These are phyloP conservation scores for Zygosaccharomyces bisporus DNA, from an alignment of 805 yeast genomes.

Conservation along the genomic window DNA sequence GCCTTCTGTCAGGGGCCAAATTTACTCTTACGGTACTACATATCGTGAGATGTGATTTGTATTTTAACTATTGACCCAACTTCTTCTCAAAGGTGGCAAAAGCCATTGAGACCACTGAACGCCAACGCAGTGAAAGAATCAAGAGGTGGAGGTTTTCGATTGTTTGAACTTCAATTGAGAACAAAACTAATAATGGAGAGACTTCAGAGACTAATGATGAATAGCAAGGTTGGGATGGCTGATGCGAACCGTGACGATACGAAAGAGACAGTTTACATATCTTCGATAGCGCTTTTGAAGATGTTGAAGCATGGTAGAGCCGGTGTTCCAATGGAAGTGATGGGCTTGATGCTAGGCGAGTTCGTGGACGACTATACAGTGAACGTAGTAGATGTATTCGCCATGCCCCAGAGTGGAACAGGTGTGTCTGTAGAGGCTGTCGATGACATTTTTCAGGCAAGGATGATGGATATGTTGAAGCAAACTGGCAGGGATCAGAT, in stretches of 20 bases:
- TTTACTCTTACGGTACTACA: not conserved
- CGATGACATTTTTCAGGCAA: slow-evolving; percentile 97
- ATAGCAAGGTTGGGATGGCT: slow-evolving; percentile 41
- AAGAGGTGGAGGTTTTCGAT: not conserved
- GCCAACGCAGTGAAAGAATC: not conserved
- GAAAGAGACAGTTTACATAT: slow-evolving; percentile 93
- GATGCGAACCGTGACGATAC: slow-evolving; percentile 89
- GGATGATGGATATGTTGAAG: slow-evolving; percentile 98
- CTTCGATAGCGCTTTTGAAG: slow-evolving; percentile 89
- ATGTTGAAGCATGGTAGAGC: slow-evolving; percentile 98
- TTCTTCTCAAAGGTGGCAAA: not conserved
- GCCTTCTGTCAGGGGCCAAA: not conserved
- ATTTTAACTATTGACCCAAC: not conserved
- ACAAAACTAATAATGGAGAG: slow-evolving; percentile 38
- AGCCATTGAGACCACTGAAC: not conserved
- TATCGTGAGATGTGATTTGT: not conserved
- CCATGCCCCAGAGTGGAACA: slow-evolving; percentile 98
- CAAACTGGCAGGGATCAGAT: slow-evolving; percentile 99
- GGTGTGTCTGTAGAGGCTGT: slow-evolving; percentile 99
- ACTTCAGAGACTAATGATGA: slow-evolving; percentile 41
- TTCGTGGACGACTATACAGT: slow-evolving; percentile 96
- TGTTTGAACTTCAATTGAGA: too few relatives aligned
- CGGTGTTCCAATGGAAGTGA: slow-evolving; percentile 81
- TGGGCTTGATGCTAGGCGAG: slow-evolving; percentile 99
- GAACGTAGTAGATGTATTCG: slow-evolving; percentile 96